These are phyloP conservation scores for Wallacemonas sp. DNA, from an alignment of 208 protist genomes.

Conservation along the genomic window DNA sequence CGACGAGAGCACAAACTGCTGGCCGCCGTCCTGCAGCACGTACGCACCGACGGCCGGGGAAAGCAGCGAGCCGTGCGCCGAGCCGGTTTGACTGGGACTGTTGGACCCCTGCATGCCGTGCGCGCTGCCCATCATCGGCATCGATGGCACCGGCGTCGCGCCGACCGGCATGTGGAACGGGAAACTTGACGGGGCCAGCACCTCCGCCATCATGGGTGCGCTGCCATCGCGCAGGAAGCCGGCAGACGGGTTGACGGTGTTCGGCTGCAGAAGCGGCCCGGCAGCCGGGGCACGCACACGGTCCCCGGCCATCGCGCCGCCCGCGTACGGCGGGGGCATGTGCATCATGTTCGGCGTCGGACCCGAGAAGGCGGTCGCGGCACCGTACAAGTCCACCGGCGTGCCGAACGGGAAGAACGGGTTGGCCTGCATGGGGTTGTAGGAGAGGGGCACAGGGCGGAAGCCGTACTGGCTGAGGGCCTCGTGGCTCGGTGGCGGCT, in stretches of 20 bases:
- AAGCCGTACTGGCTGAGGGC: conserved; percentile 10
- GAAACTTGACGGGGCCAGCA: neutral
- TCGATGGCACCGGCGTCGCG: neutral
- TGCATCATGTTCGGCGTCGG: conserved; percentile 1
- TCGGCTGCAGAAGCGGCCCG: conserved; percentile 12
- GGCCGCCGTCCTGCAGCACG: conserved; percentile 37
- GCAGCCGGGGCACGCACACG: neutral
- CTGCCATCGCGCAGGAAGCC: neutral
- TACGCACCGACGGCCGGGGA: conserved; percentile 7
- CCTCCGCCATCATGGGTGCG: neutral
- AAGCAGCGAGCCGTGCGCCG: conserved; percentile 6
- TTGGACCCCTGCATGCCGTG: no score
- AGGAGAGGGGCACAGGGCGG: conserved; percentile 11
- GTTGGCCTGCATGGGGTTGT: conserved; percentile 18
- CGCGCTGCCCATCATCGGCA: neutral
- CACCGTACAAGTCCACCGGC: conserved; percentile 9
- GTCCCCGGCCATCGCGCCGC: neutral
- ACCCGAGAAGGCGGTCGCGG: neutral
- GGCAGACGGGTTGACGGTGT: neutral
- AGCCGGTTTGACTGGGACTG: no score
- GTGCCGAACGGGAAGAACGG: conserved; percentile 14
- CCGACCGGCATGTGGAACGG: neutral
- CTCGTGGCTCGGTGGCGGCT: neutral
- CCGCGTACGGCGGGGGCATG: conserved; percentile 11
- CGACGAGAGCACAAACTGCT: conserved; percentile 41